phyloP scores from a whole-genome alignment of 257 asterid species.

The Nicotiana tabacum region DNA sequence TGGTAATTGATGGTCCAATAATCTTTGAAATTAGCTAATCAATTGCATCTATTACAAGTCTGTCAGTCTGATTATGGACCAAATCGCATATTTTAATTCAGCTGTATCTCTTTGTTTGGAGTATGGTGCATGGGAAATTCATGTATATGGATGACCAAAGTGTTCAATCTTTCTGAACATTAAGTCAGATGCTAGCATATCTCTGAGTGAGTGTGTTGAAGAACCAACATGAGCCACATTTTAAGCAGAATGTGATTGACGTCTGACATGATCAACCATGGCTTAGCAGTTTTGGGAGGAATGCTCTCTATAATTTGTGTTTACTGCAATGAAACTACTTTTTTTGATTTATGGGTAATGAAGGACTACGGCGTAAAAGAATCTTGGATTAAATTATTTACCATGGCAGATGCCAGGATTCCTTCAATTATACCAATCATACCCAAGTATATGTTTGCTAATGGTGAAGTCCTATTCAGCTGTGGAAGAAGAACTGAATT shows the following conservation, averaged over 20 bases:
- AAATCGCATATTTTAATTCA: no score
- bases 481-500: neutral
- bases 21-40: no score
- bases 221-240: neutral
- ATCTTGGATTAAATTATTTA: neutral
- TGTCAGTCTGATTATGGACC: no score
- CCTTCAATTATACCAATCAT: neutral
- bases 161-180: neutral
- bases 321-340: neutral
- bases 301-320: neutral
- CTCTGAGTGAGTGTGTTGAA: neutral
- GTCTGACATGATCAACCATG: no score
- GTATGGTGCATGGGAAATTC: no score
- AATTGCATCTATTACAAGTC: no score
- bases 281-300: neutral
- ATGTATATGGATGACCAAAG: neutral
- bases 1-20: no score
- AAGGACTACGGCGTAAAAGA: neutral
- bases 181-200: neutral
- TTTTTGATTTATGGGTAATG: constrained; percentile 13
- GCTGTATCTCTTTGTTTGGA: no score
- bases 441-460: neutral
- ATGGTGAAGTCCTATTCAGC: neutral
- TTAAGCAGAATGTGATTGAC: neutral
- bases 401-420: neutral